These are phyloP conservation scores for Pilobolus umbonatus DNA, from an alignment of 192 early-diverging fungal species.

Conservation along the genomic window DNA sequence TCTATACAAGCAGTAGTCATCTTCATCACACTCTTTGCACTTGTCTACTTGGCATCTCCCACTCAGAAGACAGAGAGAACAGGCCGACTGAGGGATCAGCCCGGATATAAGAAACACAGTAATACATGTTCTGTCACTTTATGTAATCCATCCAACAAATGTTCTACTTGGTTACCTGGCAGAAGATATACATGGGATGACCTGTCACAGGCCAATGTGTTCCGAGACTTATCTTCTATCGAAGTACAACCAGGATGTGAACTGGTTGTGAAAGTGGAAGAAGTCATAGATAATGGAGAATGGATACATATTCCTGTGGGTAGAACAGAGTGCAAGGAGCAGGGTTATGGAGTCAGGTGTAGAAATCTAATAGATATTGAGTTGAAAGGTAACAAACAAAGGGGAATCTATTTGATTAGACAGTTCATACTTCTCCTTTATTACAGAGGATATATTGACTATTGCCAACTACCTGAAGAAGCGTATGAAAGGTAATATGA, in stretches of 20 bases:
- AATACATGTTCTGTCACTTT: conserved; percentile 7
- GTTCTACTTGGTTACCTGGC: conserved; percentile 12
- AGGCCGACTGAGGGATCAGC: conserved; percentile 11
- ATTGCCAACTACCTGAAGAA: neutral
- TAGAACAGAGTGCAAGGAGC: neutral
- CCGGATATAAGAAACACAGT: neutral
- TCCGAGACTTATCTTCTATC: conserved; percentile 21
- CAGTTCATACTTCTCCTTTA: neutral
- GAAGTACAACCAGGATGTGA: conserved; percentile 17
- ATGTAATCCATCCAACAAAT: conserved; percentile 22
- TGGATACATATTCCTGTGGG: neutral
- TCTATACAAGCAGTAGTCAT: too few species aligned
- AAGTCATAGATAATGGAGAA: conserved; percentile 3
- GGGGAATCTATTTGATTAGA: too few species aligned
- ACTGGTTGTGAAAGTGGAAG: conserved; percentile 1
- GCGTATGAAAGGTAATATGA: neutral
- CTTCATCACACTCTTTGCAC: too few species aligned
- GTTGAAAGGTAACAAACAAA: conserved; percentile 8
- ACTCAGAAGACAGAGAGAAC: neutral
- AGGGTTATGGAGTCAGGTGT: neutral
- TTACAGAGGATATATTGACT: conserved; percentile 3
- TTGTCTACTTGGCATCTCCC: neutral
- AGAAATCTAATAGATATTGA: conserved; percentile 4
- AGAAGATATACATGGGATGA: conserved; percentile 3
- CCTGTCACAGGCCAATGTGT: conserved; percentile 11